Evolutionary conservation across 2,329 filamentous ascomycete genomes (phyloP).

Genomic region (Colletotrichum caudatum): DNA sequence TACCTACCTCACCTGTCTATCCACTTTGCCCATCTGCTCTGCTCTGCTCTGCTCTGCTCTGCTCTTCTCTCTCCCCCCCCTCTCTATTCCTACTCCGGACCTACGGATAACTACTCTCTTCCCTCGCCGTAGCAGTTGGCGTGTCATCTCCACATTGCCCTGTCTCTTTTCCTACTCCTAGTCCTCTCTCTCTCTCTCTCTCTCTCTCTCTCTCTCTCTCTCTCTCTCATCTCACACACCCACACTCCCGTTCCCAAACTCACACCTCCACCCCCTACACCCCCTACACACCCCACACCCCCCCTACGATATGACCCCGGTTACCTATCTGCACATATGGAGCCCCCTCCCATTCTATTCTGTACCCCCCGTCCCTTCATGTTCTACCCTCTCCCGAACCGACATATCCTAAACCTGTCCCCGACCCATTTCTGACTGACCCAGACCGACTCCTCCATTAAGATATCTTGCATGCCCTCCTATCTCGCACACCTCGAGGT

Average conservation of each 20-base stretch:
- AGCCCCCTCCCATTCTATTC: conserved; percentile 22
- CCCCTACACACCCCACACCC: not conserved
- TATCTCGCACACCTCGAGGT: not conserved
- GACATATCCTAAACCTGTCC: conserved; percentile 22
- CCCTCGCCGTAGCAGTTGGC: conserved; percentile 17
- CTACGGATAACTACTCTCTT: conserved; percentile 13
- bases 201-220: too few relatives aligned
- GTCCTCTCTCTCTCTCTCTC: not conserved
- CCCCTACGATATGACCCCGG: conserved; percentile 1
- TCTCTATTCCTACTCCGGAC: conserved; percentile 4
- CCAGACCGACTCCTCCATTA: conserved; percentile 39
- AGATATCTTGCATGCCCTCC: conserved; percentile 40
- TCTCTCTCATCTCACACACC: conserved; percentile 9
- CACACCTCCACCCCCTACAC: not conserved
- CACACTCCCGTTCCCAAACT: conserved; percentile 1
- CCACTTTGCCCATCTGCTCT: conserved; percentile 28
- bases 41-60: too few relatives aligned
- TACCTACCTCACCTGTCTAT: not conserved
- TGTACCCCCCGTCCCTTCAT: conserved; percentile 28
- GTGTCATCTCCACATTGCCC: not conserved
- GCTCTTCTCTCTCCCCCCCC: not conserved
- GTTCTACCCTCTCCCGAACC: conserved; percentile 18
- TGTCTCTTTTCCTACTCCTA: not conserved
- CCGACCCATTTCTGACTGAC: conserved; percentile 12
- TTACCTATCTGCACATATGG: conserved; percentile 38